Evolutionary conservation across 2,329 filamentous ascomycete species (phyloP).

Genomic region (Didymella segeticola): DNA sequence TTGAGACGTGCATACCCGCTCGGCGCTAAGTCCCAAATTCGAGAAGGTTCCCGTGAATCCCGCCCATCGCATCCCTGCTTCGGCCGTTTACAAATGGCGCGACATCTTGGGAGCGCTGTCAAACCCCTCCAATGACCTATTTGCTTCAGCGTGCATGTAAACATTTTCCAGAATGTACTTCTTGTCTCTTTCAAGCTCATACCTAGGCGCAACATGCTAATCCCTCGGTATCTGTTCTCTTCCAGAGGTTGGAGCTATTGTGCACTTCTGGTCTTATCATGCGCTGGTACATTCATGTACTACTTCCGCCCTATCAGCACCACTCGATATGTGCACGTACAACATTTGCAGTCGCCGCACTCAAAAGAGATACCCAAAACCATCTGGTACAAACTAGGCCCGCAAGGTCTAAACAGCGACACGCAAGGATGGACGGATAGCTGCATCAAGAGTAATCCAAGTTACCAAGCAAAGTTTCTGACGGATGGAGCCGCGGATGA

Average conservation of each 20-base stretch:
- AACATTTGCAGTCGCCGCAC: not conserved
- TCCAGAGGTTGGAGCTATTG: not conserved
- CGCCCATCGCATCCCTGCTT: no score
- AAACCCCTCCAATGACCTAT: no score
- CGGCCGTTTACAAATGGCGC: no score
- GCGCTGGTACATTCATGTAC: not conserved
- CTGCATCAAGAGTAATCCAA: conserved; percentile 40
- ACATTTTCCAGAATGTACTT: no score
- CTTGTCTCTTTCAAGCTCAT: no score
- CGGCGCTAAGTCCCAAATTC: no score
- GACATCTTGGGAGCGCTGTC: no score
- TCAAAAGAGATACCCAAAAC: conserved; percentile 41
- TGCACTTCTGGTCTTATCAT: not conserved
- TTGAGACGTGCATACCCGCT: no score
- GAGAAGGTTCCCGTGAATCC: no score
- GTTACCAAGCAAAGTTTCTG: conserved; percentile 38
- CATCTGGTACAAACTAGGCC: conserved; percentile 52
- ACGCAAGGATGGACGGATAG: conserved; percentile 41
- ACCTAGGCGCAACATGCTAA: not conserved
- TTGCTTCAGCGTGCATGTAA: no score
- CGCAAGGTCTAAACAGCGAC: conserved; percentile 43
- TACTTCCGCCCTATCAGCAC: not conserved
- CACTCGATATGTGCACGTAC: not conserved
- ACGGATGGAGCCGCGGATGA: conserved; percentile 33
- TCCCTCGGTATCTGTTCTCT: not conserved